A percentile compares a stretch with the other conserved stretches of the same genome.
Evolutionary conservation across 2,329 filamentous ascomycete species (phyloP).

Genomic region (Fusarium citri): DNA sequence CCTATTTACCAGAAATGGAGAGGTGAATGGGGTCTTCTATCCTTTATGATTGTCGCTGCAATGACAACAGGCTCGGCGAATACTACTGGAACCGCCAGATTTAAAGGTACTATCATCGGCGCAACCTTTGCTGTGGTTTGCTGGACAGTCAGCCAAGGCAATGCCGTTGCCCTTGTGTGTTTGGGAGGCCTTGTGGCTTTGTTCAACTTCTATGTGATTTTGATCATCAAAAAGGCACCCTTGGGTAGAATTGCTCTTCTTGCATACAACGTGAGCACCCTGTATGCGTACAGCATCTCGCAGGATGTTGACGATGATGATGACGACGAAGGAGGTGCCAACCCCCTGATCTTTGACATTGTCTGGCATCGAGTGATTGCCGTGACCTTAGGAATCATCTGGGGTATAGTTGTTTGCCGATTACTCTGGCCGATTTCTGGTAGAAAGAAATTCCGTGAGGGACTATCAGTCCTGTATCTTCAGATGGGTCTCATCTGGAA

Average conservation of each 20-base stretch:
- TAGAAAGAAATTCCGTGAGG: conserved; percentile 87
- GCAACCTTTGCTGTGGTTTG: conserved; percentile 78
- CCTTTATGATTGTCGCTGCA: conserved; percentile 97
- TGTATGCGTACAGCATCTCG: conserved; percentile 93
- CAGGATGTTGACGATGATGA: conserved; percentile 83
- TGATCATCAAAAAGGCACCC: conserved; percentile 85
- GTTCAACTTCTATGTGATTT: conserved; percentile 89
- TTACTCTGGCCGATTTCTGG: conserved; percentile 95
- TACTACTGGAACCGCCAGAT: conserved; percentile 87
- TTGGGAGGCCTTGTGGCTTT: conserved; percentile 85
- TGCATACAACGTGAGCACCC: conserved; percentile 93
- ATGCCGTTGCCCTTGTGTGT: conserved; percentile 79
- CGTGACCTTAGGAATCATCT: conserved; percentile 87
- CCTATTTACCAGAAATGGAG: conserved; percentile 88
- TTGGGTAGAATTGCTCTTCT: conserved; percentile 94
- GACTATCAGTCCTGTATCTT: conserved; percentile 89
- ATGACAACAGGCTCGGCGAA: conserved; percentile 98
- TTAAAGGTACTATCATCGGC: conserved; percentile 87
- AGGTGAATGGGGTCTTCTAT: conserved; percentile 95
- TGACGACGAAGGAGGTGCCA: conserved; percentile 86
- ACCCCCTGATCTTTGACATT: conserved; percentile 89
- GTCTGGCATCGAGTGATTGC: conserved; percentile 87
- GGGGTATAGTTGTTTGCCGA: conserved; percentile 91
- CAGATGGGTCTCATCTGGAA: conserved; percentile 98
- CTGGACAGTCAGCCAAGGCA: conserved; percentile 82